Evolutionary conservation across 2,329 filamentous ascomycete species (phyloP), one percentile per base, ranked within the genome.

Genomic region (Monosporascus ibericus): DNA sequence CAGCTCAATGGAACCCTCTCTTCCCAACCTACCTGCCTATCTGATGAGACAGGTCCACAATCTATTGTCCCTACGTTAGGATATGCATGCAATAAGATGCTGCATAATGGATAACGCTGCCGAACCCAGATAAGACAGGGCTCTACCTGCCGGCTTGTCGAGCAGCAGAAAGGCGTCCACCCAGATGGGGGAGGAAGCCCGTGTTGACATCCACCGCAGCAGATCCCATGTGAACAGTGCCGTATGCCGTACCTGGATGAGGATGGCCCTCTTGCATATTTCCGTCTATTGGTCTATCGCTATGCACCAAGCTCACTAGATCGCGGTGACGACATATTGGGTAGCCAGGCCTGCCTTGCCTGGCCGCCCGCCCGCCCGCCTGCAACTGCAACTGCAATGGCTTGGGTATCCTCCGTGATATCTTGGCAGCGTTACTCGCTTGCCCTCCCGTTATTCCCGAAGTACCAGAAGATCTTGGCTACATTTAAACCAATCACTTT

Each of bases 401-500:
- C 42, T 46, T 46, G 22, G 11, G 20, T 46, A 14, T 2, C 17
- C 42, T 46, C 14, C 20, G 22, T 46, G 42, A 6, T 27, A 6
- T 24, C 42, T 44, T 46, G 42, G 42, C 42, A 2, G 42, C 22
- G 2, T 46, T 24, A 34, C 5, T 24, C n/a, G 14, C 42, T 46
- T 22, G 22, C n/a, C 56, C 54, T 59, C 59, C 59, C 59, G 58
- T 58, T 57, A 53, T 59, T 48, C 56, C 57, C 59, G 55, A 52
- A 53, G 60, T 63, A 51, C 63, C 61, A 65, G 59, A 63, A 63
- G 60, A 64, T 66, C 63, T 59, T 60, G 56, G 48, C 59, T 64
- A 60, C 57, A 60, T 58, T 53, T 55, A 48, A 56, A 52, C 57
- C 51, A 47, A 50, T 48, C 53, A 57, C 54, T 36, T 63, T 55